Base-by-base conservation (phyloP, 2,329 filamentous ascomycete species). In the Hymenoscyphus occultus region DNA sequence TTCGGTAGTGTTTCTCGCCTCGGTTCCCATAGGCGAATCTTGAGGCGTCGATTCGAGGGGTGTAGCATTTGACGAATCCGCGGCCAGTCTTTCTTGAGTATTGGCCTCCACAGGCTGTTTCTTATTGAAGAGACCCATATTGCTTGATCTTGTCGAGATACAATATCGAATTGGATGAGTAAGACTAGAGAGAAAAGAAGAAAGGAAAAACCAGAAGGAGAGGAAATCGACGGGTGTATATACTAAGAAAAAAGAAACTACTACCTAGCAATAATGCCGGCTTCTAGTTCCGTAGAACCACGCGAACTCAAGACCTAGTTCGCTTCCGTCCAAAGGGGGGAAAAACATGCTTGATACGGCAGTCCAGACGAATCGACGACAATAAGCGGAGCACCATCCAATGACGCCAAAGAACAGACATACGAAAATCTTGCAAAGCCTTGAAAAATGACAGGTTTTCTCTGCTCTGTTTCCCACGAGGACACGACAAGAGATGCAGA, bases 121-220 rank as follows among this genome's bases (percentile, higher is more conserved):
- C 22, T 35, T 57, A 19, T 39, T 62, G 54, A 65, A 62, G 60
- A 62, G 32, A 28, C 56, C 39, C 64, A 65, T 65, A 16, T 13
- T 62, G 40, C 13, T 40, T 45, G 16, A 19, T 54, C 16, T 51
- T 58, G 35, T 39, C 14, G 32, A 59, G 58, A 40, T 10, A 40
- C 22, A 28, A 28, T 16, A 16, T 28, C 40, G 39, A 59, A 14
- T 40, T 14, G 45, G 22, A 22, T 51, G 19, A 51, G 45, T 51
- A 51, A 51, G 45, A 51, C 45, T 51, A n/a, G 45, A 51, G 45
- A 51, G 12, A 10, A 51, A 9, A 22, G 14, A 16, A 19, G 45
- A 48, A 48, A 48, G 13, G 12, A n/a, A 16, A 51, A 45, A 19
- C 3, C 13, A 7, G n/a, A 51, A 51, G 19, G 22, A 22, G 9